phyloP scores from a whole-genome alignment of 2,329 filamentous ascomycete species.

The Diaporthe velutina region DNA sequence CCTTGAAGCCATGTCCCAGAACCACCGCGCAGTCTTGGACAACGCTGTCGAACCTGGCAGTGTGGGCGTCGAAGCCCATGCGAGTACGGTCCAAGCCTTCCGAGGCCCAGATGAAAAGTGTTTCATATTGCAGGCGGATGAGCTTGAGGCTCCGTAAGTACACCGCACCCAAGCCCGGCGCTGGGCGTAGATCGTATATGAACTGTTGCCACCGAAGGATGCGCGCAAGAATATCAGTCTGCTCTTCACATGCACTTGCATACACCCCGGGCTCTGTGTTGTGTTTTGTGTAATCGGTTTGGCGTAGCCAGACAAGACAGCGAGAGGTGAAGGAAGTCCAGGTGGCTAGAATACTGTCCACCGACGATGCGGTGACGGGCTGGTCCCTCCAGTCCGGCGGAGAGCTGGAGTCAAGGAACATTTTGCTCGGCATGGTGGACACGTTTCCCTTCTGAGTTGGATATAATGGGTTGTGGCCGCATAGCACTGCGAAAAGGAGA shows the following conservation, averaged over 20 bases:
- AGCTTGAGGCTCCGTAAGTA: neutral
- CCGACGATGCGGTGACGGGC: neutral
- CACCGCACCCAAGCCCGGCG: neutral
- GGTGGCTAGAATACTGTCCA: neutral
- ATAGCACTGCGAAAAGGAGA: neutral
- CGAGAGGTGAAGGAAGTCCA: conserved; percentile 11
- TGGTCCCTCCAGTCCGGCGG: neutral
- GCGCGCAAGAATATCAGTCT: neutral
- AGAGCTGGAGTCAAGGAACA: conserved; percentile 14
- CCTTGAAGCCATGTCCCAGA: neutral
- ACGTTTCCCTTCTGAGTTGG: conserved; percentile 19
- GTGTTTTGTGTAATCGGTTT: conserved; percentile 11
- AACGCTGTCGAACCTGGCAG: neutral
- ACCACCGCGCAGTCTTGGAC: neutral
- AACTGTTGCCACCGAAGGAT: neutral
- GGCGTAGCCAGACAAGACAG: neutral
- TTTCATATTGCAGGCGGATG: conserved; percentile 4
- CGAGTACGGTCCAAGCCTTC: conserved; percentile 26
- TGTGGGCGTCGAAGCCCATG: conserved; percentile 1
- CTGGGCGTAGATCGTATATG: neutral
- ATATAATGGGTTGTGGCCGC: conserved; percentile 21
- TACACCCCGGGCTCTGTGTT: neutral
- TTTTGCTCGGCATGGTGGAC: conserved; percentile 1
- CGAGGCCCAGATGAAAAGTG: neutral
- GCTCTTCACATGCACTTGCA: neutral